A percentile compares a stretch with the other conserved stretches of the same genome.
These are phyloP conservation scores for Talaromyces adpressus DNA, from an alignment of 495 filamentous ascomycete species.

Conservation along the genomic window DNA sequence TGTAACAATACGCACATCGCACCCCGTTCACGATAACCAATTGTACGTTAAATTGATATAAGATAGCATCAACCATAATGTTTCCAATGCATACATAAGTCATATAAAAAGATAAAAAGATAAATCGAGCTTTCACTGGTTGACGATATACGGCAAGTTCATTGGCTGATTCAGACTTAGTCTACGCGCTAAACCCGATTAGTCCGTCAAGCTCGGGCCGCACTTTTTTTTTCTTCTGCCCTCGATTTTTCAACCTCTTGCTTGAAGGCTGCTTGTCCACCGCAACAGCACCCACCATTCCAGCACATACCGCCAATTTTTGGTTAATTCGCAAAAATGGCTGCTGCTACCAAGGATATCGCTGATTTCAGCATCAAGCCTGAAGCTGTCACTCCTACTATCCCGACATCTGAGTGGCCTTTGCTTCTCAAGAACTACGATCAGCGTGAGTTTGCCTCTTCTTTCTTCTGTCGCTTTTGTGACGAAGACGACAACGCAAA, in stretches of 20 bases:
- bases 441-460: constrained; percentile 48
- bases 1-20: background rate
- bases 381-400: constrained; percentile 57
- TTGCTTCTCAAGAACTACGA: constrained; percentile 89
- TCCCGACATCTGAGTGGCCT: constrained; percentile 79
- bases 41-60: background rate
- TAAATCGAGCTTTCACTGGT: background rate
- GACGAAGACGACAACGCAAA: background rate
- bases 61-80: background rate
- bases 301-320: background rate
- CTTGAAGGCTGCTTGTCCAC: background rate
- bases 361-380: constrained; percentile 85
- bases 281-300: background rate
- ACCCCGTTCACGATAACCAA: background rate
- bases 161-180: background rate
- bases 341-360: constrained; percentile 53
- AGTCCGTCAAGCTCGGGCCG: constrained; percentile 22
- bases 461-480: constrained; percentile 9
- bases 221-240: constrained; percentile 21
- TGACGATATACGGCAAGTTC: background rate
- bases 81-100: background rate
- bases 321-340: constrained; percentile 33
- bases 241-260: background rate
- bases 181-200: constrained; percentile 21
- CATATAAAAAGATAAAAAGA: background rate